Conservation (phyloP, 2,329 filamentous ascomycete species). For the Aureobasidium namibiae region DNA sequence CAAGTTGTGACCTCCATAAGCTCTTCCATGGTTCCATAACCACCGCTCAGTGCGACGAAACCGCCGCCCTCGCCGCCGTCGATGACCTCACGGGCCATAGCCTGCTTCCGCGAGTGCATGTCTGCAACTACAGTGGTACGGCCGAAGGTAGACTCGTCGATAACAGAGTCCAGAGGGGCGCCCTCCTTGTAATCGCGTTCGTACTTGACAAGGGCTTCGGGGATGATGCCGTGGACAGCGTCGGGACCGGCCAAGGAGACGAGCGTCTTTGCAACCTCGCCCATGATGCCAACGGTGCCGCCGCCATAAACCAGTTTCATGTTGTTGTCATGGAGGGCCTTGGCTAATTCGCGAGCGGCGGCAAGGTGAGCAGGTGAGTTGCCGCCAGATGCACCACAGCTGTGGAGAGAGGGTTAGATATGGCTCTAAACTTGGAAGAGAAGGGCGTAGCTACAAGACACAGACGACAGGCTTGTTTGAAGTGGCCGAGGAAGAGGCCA, state of each 20-base stretch:
- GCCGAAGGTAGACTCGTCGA: conserved; percentile 63
- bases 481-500: conserved; percentile 14
- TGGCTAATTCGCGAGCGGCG: conserved; percentile 68
- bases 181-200: conserved; percentile 58
- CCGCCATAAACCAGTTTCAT: conserved; percentile 89
- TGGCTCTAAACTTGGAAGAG: not conserved
- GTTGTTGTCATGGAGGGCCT: conserved; percentile 63
- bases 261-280: conserved; percentile 79
- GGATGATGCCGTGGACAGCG: conserved; percentile 89
- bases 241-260: conserved; percentile 72
- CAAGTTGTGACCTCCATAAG: conserved; percentile 85
- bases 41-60: conserved; percentile 81
- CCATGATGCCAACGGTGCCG: conserved; percentile 92
- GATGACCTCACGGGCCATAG: conserved; percentile 87
- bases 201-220: conserved; percentile 69
- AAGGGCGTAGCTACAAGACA: conserved; percentile 58
- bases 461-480: conserved; percentile 60
- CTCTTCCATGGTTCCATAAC: conserved; percentile 94
- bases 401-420: conserved; percentile 26
- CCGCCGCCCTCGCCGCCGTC: conserved; percentile 73
- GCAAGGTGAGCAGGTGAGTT: conserved; percentile 65
- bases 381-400: conserved; percentile 75
- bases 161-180: conserved; percentile 37
- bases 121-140: conserved; percentile 81
- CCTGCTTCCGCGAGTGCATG: conserved; percentile 92